Conservation (phyloP, 2,329 filamentous ascomycete genomes). For the Simplicillium sp. region DNA sequence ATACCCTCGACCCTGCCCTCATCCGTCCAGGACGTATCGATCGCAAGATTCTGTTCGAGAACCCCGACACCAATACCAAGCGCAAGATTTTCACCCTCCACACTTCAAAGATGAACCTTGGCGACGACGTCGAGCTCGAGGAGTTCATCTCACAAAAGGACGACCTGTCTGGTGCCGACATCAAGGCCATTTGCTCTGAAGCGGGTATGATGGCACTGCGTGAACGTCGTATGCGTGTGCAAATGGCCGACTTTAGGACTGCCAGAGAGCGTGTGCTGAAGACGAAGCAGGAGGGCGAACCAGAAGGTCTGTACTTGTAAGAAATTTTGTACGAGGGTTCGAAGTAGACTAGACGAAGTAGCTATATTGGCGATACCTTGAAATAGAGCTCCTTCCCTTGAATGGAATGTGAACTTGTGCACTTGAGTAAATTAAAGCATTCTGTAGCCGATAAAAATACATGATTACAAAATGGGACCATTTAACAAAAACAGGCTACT, state of each 20-base stretch:
- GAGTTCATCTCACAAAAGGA: conserved; percentile 99
- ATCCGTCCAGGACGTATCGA: conserved; percentile 98
- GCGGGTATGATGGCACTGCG: conserved; percentile 88
- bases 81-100: conserved; percentile 98
- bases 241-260: conserved; percentile 95
- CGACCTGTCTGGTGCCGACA: conserved; percentile 91
- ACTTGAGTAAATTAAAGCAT: no score
- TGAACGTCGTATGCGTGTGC: conserved; percentile 93
- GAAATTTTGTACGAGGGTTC: conserved; percentile 12
- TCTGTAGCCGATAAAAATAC: no score
- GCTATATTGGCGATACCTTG: no score
- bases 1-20: conserved; percentile 88
- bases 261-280: conserved; percentile 91
- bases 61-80: conserved; percentile 73
- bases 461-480: no score
- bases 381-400: no score
- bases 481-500: no score
- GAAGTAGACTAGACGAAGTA: no score
- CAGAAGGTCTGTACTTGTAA: conserved; percentile 97
- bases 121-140: conserved; percentile 93
- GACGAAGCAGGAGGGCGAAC: conserved; percentile 97
- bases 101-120: conserved; percentile 96
- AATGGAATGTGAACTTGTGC: no score
- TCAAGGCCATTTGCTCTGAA: conserved; percentile 98
- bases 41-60: conserved; percentile 78